Evolutionary conservation across 495 filamentous ascomycete genomes (phyloP).

Genomic region (Aspergillus heteromorphus): DNA sequence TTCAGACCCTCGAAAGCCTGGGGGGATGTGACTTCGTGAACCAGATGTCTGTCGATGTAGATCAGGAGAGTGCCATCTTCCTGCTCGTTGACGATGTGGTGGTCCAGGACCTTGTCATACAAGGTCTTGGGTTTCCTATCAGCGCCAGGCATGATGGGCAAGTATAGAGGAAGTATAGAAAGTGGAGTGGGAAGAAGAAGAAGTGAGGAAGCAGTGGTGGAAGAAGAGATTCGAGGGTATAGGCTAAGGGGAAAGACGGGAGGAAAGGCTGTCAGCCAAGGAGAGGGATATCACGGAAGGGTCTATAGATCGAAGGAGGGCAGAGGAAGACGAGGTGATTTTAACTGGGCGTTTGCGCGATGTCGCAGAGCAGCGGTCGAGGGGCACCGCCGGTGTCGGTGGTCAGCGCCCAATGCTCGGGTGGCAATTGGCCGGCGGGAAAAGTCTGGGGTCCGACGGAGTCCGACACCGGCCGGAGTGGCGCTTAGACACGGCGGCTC

Average conservation of each 20-base stretch:
- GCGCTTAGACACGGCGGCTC: slow-evolving; percentile 6
- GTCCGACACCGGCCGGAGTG: neutral
- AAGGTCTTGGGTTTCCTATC: slow-evolving; percentile 76
- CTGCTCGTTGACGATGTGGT: slow-evolving; percentile 91
- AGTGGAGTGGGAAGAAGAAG: no score
- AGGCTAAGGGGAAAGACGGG: neutral
- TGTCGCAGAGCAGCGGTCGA: slow-evolving; percentile 36
- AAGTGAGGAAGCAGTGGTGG: no score
- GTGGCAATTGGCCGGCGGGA: slow-evolving; percentile 24
- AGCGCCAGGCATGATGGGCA: slow-evolving; percentile 69
- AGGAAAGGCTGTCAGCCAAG: neutral
- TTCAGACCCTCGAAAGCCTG: slow-evolving; percentile 96
- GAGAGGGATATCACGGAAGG: neutral
- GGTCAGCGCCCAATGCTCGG: slow-evolving; percentile 33
- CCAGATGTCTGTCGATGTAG: slow-evolving; percentile 94
- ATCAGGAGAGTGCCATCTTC: slow-evolving; percentile 86
- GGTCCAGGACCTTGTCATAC: slow-evolving; percentile 95
- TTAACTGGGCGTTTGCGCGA: slow-evolving; percentile 28
- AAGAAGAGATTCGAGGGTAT: neutral
- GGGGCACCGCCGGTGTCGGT: slow-evolving; percentile 40
- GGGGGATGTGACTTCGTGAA: slow-evolving; percentile 97
- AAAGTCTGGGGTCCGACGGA: neutral
- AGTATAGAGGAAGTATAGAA: slow-evolving; percentile 9
- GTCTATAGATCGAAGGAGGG: slow-evolving; percentile 4
- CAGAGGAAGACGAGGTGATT: slow-evolving; percentile 21